Conservation (phyloP, 2,329 filamentous ascomycete genomes). For the Stemphylium beticola region DNA sequence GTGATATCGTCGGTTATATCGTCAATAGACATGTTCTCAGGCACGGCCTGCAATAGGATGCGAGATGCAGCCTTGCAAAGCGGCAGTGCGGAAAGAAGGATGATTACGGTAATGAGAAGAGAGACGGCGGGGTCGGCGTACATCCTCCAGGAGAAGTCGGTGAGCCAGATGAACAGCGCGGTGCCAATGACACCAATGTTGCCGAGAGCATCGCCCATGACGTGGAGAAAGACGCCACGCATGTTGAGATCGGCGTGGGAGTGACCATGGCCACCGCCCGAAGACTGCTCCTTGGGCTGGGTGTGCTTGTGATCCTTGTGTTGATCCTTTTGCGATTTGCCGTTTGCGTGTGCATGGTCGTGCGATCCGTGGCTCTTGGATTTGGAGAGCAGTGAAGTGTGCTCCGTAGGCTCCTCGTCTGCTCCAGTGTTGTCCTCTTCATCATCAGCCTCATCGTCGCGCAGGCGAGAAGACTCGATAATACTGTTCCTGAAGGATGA, state of each 20-base stretch:
- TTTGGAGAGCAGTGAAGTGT: slow-evolving; percentile 45
- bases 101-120: slow-evolving; percentile 85
- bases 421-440: slow-evolving; percentile 58
- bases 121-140: slow-evolving; percentile 94
- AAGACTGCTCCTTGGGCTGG: slow-evolving; percentile 69
- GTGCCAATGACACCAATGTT: slow-evolving; percentile 86
- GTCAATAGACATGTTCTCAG: slow-evolving; percentile 83
- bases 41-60: slow-evolving; percentile 92
- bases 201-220: slow-evolving; percentile 81
- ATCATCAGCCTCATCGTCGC: slow-evolving; percentile 61
- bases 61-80: slow-evolving; percentile 80
- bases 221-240: slow-evolving; percentile 73
- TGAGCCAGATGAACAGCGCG: slow-evolving; percentile 90
- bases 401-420: slow-evolving; percentile 50
- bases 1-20: slow-evolving; percentile 94
- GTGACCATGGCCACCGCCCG: slow-evolving; percentile 70
- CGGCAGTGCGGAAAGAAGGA: slow-evolving; percentile 74
- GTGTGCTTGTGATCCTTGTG: slow-evolving; percentile 83
- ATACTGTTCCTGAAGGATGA: slow-evolving; percentile 91
- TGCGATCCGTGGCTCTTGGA: slow-evolving; percentile 33
- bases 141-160: slow-evolving; percentile 77
- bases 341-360: slow-evolving; percentile 16
- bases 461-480: slow-evolving; percentile 75
- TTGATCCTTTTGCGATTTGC: slow-evolving; percentile 30
- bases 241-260: slow-evolving; percentile 92